Evolutionary conservation across 441 rosid species (phyloP), one percentile per base, ranked within the genome.

Genomic region (Dalechampia spathulata): DNA sequence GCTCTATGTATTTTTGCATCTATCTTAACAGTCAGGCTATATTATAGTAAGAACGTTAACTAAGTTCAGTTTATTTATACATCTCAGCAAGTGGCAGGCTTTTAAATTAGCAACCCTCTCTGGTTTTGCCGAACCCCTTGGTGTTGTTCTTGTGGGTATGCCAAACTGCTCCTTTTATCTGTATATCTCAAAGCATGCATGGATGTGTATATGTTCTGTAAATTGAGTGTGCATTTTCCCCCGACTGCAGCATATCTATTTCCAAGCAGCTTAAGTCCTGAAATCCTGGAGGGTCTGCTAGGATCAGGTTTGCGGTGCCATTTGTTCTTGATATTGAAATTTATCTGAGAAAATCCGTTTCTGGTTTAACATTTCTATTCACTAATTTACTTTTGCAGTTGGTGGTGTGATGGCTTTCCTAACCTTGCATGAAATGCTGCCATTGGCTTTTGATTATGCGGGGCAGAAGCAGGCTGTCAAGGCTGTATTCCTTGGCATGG

Each of bases 351-450:
- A 58, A 64, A 25, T 54, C 45, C 22, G 22, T 52, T 20, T 37
- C 0, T 34, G 20, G 9, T 21, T 30, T 12, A 41, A 49, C 4
- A 16, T 53, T 17, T 54, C 46, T 30, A 8, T 27, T 0, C 30
- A 25, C 28, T 5, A 5, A 27, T 26, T 59, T 16, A 25, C 26
- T 61, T 60, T 52, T 70, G 60, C 85, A 93, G 99, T 93, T 75
- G 97, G 99, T 61, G 99, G 99, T 60, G 93, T 93, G 64, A 93
- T 93, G 99, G 97, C 99, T 40, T 93, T 93, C 77, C 83, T 93
- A 36, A 93, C 99, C 23, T 77, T 93, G 69, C 99, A 94, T 42
- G 99, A 90, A 69, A 90, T 94, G 99, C 84, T 94, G 61, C 99
- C 99, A 8, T 74, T 94, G 74, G 96, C 99, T 56, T 90, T 94